Base-by-base conservation (phyloP, 495 filamentous ascomycete species). In the Tetracladium marchalianum region DNA sequence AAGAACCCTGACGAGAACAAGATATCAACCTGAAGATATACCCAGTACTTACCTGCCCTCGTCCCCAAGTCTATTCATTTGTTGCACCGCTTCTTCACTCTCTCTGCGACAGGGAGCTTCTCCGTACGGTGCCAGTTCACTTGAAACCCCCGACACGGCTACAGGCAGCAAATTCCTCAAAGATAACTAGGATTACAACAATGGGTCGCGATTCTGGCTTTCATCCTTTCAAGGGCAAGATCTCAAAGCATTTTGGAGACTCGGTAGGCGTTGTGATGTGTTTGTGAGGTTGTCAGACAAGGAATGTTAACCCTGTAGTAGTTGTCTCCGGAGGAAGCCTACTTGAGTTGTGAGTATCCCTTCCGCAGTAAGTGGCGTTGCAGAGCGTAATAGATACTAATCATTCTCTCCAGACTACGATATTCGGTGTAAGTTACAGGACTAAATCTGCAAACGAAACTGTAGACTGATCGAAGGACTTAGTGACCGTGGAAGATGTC, bases 401-500 rank as follows among this genome's bases (percentile, higher is more conserved):
- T 32, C 9, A 37, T 31, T 35, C 11, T 32, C 7, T 12, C 19
- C 16, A 60, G 57, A 60, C 39, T 57, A 57, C 40, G 57, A 60
- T 50, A 46, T 60, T 22, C 57, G 57, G 31, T 44, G 57, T 60
- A 48, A 42, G 57, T 56, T 19, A 33, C 11, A 12, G 11, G n/a
- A 16, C 33, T 36, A 15, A 16, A 39, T 19, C 1, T n/a, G 31
- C 8, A n/a, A 36, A 10, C 11, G 8, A 31, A 31, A 31, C 50
- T 4, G n/a, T n/a, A 2, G 35, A 37, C 35, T 56, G 44, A 56
- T 47, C 5, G 7, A 31, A 27, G 13, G 42, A 15, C 13, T 41
- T 43, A 87, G 84, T 90, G 56, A 89, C 81, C 43, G 72, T 77
- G 59, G 87, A 90, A 58, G 92, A 98, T 63, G 76, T 96, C 50